Base-by-base conservation (phyloP, 2,329 filamentous ascomycete species). In the Neopestalotiopsis clavispora region DNA sequence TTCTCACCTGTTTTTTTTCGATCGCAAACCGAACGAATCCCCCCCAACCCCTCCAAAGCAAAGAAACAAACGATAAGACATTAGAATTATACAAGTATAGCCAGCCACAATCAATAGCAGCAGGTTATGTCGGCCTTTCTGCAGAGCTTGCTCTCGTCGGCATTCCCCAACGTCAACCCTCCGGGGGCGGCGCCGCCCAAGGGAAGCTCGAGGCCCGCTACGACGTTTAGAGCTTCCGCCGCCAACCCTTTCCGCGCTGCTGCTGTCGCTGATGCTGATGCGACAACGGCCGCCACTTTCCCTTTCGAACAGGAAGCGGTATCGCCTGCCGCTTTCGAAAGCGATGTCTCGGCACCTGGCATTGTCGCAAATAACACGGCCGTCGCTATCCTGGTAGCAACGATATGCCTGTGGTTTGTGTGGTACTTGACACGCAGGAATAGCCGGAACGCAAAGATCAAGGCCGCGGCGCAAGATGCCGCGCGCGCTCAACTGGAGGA, bases 51-150 rank as follows among this genome's bases (percentile, higher is more conserved):
- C 45, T 10, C 45, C 45, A 52, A 52, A 17, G 7, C 14, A n/a
- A 52, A 52, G 45, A 49, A 49, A n/a, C 9, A 9, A 52, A 52
- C 45, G 45, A 52, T 52, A 52, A 52, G 45, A 52, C 6, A 38
- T 38, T 52, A n/a, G n/a, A n/a, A 52, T 52, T 52, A 52, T 20
- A 20, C 45, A 17, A 52, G 17, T 9, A n/a, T n/a, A 52, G 45
- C 14, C 42, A 49, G 14, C 42, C 13, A 52, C 45, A 32, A 17
- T 28, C 57, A 59, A 59, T 28, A 14, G 10, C 23, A 14, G 30
- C 30, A 30, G 57, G 59, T 62, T 62, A 62, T 62, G 59, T 62
- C 59, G 57, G 57, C 23, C 40, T 62, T 62, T 20, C 34, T 62
- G 59, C 59, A 62, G 32, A 62, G 20, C 34, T 12, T 62, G 32